Percentiles rank a stretch among this genome's conserved stretches.
Conservation (phyloP, 116 monocot genomes). For the Posidonia oceanica region DNA sequence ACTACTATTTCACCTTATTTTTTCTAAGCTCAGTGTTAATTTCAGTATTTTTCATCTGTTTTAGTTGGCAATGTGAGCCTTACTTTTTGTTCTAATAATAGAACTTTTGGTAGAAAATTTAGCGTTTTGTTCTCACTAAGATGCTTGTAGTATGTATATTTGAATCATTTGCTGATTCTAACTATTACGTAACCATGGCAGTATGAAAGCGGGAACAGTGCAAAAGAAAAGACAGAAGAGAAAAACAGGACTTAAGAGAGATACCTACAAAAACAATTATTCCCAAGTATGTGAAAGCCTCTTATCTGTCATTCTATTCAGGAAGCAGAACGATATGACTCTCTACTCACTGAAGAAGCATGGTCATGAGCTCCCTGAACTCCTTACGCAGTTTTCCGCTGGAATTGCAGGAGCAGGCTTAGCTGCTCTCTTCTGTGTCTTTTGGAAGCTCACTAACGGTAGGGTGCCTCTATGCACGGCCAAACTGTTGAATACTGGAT, state of each 20-base stretch:
- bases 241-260: slow-evolving; percentile 30
- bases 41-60: not conserved
- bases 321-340: slow-evolving; percentile 14
- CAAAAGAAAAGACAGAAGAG: slow-evolving; percentile 46
- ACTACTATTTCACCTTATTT: not conserved
- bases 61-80: not conserved
- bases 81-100: not conserved
- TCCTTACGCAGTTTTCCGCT: slow-evolving; percentile 49
- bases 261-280: slow-evolving; percentile 30
- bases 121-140: not conserved
- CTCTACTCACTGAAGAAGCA: slow-evolving; percentile 51
- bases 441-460: slow-evolving; percentile 28
- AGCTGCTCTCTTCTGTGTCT: slow-evolving; percentile 52
- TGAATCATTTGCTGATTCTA: not conserved
- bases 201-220: slow-evolving; percentile 21
- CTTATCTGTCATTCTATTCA: slow-evolving; percentile 32
- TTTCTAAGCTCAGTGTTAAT: not conserved
- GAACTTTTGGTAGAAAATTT: not conserved
- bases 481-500: slow-evolving; percentile 34
- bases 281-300: slow-evolving; percentile 51
- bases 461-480: slow-evolving; percentile 22
- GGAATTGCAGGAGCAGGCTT: slow-evolving; percentile 71
- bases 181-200: slow-evolving; percentile 19
- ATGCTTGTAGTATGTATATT: not conserved
- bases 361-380: slow-evolving; percentile 34